Base-by-base conservation (phyloP, 2,329 filamentous ascomycete genomes). In the Pseudocercospora vitis region DNA sequence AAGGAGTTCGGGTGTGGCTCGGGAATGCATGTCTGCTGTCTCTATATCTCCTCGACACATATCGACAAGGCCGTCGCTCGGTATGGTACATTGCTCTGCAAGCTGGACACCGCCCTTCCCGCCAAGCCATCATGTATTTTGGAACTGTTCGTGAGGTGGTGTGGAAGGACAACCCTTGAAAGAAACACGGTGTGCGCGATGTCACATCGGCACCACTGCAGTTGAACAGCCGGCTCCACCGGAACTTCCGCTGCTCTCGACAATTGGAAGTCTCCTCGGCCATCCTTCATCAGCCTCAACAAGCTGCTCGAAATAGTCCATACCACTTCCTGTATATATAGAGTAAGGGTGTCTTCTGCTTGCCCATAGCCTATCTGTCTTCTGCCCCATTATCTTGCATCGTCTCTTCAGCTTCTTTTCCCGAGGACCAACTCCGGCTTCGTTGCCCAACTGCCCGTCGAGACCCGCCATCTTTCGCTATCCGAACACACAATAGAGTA, bases 221-320 rank as follows among this genome's bases (percentile, higher is more conserved):
- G 11, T 11, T 5, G 5, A 40, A 16, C 14, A 39, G 18, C 35
- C 18, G 37, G 21, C 37, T 42, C 37, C 37, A 42, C 37, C 16
- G 24, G 21, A 42, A 24, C 14, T 24, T 24, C 19, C 21, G 37
- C 19, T 23, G 18, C 19, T 9, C 26, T 19, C 7, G 18, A 24
- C 37, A 24, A 23, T n/a, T n/a, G n/a, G n/a, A n/a, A n/a, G n/a
- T n/a, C n/a, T n/a, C n/a, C n/a, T n/a, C 12, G 21, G 18, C 19
- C 4, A 19, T 19, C 37, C n/a, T 21, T 14, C 24, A 18, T 42
- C 37, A 42, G 37, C 37, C 37, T 42, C 37, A 42, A 14, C 19
- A 42, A n/a, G n/a, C 37, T n/a, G 37, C 37, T 42, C 9, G 37
- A 42, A 26, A 42, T 42, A 42, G 37, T 12, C 12, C 23, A 24